These are phyloP conservation scores for Hebeloma cylindrosporum DNA, from an alignment of 768 basidiomycete genomes.

Conservation along the genomic window DNA sequence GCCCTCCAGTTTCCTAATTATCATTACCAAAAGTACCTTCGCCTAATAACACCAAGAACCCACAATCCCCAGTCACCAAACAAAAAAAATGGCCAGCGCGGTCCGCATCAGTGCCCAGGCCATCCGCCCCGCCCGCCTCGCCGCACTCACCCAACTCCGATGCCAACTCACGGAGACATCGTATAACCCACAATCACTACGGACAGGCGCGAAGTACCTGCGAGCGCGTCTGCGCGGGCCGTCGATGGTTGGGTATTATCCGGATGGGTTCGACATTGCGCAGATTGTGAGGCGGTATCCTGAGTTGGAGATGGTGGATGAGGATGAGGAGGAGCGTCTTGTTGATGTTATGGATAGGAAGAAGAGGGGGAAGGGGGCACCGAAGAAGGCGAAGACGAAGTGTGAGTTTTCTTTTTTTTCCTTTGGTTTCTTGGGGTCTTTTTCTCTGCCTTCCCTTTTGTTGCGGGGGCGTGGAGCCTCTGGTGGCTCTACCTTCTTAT, in stretches of 20 bases:
- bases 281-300: conserved; percentile 51
- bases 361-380: conserved; percentile 80
- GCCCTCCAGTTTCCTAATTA: too few species aligned
- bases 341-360: conserved; percentile 67
- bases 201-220: conserved; percentile 93
- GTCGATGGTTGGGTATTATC: conserved; percentile 85
- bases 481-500: too few species aligned
- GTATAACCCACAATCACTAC: conserved; percentile 78
- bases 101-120: too few species aligned
- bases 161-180: conserved; percentile 82
- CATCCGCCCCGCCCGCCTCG: conserved; percentile 54
- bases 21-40: too few species aligned
- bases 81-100: conserved; percentile 22
- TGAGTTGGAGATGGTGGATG: conserved; percentile 60
- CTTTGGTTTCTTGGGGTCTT: background rate
- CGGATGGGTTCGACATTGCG: conserved; percentile 54
- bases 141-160: conserved; percentile 60
- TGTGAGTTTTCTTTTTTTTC: conserved; percentile 45
- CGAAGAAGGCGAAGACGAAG: conserved; percentile 73
- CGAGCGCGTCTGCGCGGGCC: conserved; percentile 80
- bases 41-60: too few species aligned
- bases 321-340: conserved; percentile 64
- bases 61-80: too few species aligned
- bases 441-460: too few species aligned
- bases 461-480: too few species aligned